Evolutionary conservation across 2,329 filamentous ascomycete genomes (phyloP).

Genomic region (Laburnicola sp.): DNA sequence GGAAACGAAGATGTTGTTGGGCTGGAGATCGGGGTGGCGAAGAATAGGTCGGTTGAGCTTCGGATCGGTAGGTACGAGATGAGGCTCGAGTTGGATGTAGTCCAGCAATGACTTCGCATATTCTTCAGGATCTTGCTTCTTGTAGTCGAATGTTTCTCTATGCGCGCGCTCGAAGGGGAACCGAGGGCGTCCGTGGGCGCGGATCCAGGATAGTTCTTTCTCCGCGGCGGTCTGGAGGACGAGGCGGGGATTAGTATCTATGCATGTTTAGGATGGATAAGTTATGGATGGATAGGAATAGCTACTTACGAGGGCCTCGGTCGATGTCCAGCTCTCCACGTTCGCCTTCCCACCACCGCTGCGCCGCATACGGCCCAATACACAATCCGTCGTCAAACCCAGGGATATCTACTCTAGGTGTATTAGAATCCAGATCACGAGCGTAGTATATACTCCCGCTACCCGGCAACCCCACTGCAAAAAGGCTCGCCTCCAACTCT

Average conservation of each 20-base stretch:
- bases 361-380: constrained; percentile 23
- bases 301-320: constrained; percentile 30
- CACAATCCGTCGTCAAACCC: constrained; percentile 20
- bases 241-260: constrained; percentile 19
- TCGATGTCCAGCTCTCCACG: constrained; percentile 22
- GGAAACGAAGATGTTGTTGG: no score
- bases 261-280: constrained; percentile 5
- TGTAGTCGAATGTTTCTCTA: constrained; percentile 26
- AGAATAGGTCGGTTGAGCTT: constrained; percentile 26
- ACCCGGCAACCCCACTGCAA: constrained; percentile 22
- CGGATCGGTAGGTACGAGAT: constrained; percentile 24
- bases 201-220: constrained; percentile 32
- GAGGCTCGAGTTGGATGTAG: constrained; percentile 21
- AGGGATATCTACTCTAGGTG: constrained; percentile 16
- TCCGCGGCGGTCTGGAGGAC: constrained; percentile 25
- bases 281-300: not conserved
- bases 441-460: constrained; percentile 31
- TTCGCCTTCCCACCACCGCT: constrained; percentile 26
- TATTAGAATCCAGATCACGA: constrained; percentile 12
- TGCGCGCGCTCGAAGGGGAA: constrained; percentile 26
- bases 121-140: constrained; percentile 24
- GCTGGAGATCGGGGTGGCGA: constrained; percentile 45
- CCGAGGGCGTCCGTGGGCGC: constrained; percentile 20
- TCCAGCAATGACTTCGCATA: constrained; percentile 20
- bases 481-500: constrained; percentile 25